Percentiles rank a stretch among this genome's conserved stretches.
phyloP scores from a whole-genome alignment of 192 early-diverging fungal species.

The Dissophora globulifera region DNA sequence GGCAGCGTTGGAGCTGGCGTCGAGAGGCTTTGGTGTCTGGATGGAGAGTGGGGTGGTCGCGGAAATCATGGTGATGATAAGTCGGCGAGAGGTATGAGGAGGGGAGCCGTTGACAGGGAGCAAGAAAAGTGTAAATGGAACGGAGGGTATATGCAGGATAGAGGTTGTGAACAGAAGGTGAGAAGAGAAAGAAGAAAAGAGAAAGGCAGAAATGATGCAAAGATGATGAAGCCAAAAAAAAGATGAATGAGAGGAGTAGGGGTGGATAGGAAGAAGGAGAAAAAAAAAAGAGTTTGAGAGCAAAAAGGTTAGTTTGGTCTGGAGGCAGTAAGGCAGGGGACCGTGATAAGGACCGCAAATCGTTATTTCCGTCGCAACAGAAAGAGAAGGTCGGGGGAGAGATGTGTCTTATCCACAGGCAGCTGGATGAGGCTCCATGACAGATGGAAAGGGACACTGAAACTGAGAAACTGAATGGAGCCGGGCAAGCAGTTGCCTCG shows the following conservation, averaged over 20 bases:
- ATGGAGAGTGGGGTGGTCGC: slow-evolving; percentile 30
- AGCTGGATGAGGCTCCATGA: too few species aligned
- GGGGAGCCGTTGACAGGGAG: neutral
- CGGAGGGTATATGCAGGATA: neutral
- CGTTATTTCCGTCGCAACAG: too few species aligned
- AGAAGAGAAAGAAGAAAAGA: neutral
- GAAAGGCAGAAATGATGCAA: neutral
- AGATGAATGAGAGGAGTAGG: neutral
- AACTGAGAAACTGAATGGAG: too few species aligned
- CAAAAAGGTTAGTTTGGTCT: neutral
- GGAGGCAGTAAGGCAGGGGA: neutral
- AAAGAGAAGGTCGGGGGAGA: too few species aligned
- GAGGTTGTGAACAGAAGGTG: neutral
- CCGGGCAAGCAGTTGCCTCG: too few species aligned
- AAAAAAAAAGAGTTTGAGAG: slow-evolving; percentile 3
- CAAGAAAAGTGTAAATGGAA: too few species aligned
- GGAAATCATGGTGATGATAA: slow-evolving; percentile 27
- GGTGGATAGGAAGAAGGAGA: neutral
- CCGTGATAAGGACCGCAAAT: neutral
- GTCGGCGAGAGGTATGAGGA: neutral
- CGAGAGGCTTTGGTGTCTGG: slow-evolving; percentile 43
- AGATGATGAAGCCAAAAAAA: neutral
- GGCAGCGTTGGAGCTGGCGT: slow-evolving; percentile 20
- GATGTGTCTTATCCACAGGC: too few species aligned
- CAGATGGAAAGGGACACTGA: too few species aligned